phyloP scores from a whole-genome alignment of 1,139 yeast genomes.

The Magnusiomyces suaveolens region DNA sequence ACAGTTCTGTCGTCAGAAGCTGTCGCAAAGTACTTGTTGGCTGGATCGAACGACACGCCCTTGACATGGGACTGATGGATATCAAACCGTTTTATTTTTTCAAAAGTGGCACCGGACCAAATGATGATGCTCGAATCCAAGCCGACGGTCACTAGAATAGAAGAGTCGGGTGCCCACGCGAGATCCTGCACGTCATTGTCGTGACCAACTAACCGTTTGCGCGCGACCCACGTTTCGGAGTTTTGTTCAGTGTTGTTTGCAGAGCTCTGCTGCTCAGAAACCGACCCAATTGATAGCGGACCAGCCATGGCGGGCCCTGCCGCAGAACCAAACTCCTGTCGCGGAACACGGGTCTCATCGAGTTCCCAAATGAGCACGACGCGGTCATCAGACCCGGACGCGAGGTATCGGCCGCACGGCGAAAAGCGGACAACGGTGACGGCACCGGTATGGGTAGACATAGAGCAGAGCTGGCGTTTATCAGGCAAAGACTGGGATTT shows the following conservation, averaged over 20 bases:
- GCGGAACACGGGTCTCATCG: conserved; percentile 42
- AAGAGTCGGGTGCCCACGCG: conserved; percentile 96
- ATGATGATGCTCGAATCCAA: conserved; percentile 82
- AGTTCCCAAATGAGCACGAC: conserved; percentile 87
- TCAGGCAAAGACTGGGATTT: no score
- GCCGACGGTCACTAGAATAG: conserved; percentile 85
- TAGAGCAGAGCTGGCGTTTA: conserved; percentile 28
- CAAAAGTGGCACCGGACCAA: conserved; percentile 62
- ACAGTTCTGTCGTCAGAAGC: conserved; percentile 93
- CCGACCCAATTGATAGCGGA: conserved; percentile 40
- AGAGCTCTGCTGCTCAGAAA: conserved; percentile 31
- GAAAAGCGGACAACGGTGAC: conserved; percentile 88
- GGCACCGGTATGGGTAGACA: conserved; percentile 52
- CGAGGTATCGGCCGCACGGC: conserved; percentile 82
- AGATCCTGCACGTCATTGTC: conserved; percentile 95
- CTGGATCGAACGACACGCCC: conserved; percentile 96
- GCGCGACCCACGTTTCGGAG: conserved; percentile 85
- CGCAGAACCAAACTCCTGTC: neutral
- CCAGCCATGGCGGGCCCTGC: conserved; percentile 13
- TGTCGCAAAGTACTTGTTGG: conserved; percentile 93
- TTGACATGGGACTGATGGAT: conserved; percentile 93
- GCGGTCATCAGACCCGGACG: conserved; percentile 92
- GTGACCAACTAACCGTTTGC: conserved; percentile 86
- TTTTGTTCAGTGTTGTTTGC: conserved; percentile 40
- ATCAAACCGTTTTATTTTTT: conserved; percentile 56